Conservation (phyloP, 2,329 filamentous ascomycete species). For the Ceratocystis huliohia region DNA sequence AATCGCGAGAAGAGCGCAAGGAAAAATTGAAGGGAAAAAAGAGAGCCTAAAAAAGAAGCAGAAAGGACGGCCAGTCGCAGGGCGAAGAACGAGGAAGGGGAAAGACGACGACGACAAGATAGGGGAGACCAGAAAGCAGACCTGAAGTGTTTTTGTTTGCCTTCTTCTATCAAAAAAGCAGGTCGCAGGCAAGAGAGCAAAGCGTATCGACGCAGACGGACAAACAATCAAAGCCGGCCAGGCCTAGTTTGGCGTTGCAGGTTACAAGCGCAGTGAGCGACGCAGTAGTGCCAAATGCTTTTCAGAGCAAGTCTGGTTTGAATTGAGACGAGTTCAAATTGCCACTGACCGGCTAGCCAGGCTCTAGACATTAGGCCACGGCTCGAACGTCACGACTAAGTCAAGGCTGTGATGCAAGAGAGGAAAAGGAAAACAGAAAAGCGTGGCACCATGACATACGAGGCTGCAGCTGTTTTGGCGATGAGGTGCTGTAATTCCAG, state of each 20-base stretch:
- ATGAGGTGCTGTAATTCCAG: no score
- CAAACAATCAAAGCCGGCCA: neutral
- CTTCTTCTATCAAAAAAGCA: conserved; percentile 1
- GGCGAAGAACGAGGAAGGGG: neutral
- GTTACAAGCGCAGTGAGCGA: neutral
- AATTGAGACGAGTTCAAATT: no score
- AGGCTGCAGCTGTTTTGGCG: no score
- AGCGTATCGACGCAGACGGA: conserved; percentile 15
- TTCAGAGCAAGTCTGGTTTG: no score
- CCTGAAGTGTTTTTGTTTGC: no score
- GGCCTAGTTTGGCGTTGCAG: neutral
- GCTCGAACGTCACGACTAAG: no score
- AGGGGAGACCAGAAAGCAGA: neutral
- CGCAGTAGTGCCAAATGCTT: no score
- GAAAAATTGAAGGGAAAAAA: neutral
- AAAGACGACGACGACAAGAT: conserved; percentile 1
- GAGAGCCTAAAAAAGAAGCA: neutral
- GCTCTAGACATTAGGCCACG: no score
- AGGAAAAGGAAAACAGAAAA: neutral
- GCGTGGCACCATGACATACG: no score
- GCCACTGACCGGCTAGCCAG: no score
- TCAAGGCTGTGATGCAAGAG: neutral
- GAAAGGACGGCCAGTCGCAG: neutral
- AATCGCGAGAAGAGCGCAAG: neutral
- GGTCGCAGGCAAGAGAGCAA: conserved; percentile 7